Base-by-base conservation (phyloP, 495 filamentous ascomycete genomes). In the Mytilinidion resinicola region DNA sequence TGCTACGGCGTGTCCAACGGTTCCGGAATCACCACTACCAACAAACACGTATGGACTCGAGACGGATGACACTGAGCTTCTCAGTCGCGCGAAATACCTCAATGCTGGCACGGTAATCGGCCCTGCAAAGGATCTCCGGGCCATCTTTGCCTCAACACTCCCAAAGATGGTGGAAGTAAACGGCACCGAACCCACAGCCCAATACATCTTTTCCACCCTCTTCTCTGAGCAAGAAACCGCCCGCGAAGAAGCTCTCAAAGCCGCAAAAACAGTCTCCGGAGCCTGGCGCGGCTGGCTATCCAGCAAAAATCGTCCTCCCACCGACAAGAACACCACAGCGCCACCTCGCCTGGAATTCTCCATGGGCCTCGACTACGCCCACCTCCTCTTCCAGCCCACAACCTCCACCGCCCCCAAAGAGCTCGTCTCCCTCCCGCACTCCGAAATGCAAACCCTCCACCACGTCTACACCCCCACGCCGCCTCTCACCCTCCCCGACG, bases 41-140 rank as follows among this genome's bases (percentile, higher is more conserved):
- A 72, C 75, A 10, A 77, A 85, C 67, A 74, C 77, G 0, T 84
- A 82, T 66, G 82, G 83, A 4, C 75, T 73, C 63, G 69, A 77
- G 35, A 84, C 83, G 12, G 80, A 81, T 57, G 67, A 68, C 1
- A 66, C 75, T 46, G 69, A 70, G 0, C 68, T 66, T 36, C 60
- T 71, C 47, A 79, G 76, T 46, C 74, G 79, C 9, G 51, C 76
- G 72, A 55, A 76, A 60, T 77, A 80, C 54, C 73, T 73, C 9
- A 64, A 72, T 50, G 56, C 70, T 15, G 68, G 62, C 8, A 67
- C 61, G 20, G 46, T 73, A 12, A 69, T 73, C 19, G 70, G 71
- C 1, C 69, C 71, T 3, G 65, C 60, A 6, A 36, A 58, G 30
- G 63, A 70, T 55, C 38, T 73, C 39, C 53, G 55, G 11, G 53